Base-by-base conservation (phyloP, 2,329 filamentous ascomycete genomes). In the Aspergillus ochraceus region DNA sequence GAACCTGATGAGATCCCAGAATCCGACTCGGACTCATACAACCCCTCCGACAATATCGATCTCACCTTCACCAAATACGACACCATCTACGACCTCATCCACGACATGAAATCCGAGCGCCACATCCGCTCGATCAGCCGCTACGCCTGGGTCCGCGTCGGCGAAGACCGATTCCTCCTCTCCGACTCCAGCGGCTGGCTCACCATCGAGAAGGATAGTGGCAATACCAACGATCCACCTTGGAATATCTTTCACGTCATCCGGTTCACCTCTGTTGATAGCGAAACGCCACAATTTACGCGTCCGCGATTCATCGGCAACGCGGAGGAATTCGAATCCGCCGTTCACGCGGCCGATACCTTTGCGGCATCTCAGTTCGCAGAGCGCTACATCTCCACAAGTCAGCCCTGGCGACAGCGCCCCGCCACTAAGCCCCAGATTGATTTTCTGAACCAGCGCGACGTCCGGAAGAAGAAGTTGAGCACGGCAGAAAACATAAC, bases 41-140 rank as follows among this genome's bases (percentile, higher is more conserved):
- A 32, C 11, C 57, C 36, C 30, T 47, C 69, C 14, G 68, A 71
- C 53, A 64, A 77, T 12, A 74, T 82, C 11, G 83, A 81, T 20
- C 79, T 97, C 30, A 89, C 86, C 0, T 96, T 98, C 70, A 94
- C 91, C 8, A 91, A 97, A 67, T 99, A 98, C 74, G 90, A 90
- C 59, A 94, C 90, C 2, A 88, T 99, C n/a, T 88, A 92, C 64
- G 95, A 98, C 69, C 84, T 99, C 14, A 89, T 99, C 39, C 84
- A 88, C 49, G 94, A 98, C 72, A 89, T 88, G 0, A 89, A 88
- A 2, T 86, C 86, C 29, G 94, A 98, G 69, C 82, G 83, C 49
- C 89, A 93, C 70, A 92, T 98, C 61, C 87, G 91, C 49, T 80
- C 84, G 17, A 80, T 96, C 20, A 97, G 92, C 71, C 82, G 81